Evolutionary conservation across 2,329 filamentous ascomycete species (phyloP).

Genomic region (Phyllosticta citriasiana): DNA sequence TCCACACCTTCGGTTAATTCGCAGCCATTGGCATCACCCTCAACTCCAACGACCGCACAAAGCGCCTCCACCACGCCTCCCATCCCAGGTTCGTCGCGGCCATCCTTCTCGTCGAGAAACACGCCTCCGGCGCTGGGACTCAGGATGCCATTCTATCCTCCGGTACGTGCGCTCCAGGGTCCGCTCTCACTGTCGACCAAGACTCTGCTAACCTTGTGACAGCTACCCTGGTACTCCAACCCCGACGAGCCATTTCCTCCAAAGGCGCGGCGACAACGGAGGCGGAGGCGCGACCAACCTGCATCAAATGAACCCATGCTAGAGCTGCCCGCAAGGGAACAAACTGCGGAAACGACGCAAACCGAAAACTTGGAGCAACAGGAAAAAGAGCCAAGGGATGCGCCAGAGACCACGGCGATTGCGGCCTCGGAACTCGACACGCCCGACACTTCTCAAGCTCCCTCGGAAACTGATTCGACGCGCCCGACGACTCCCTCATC

Average conservation of each 20-base stretch:
- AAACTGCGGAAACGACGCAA: constrained; percentile 14
- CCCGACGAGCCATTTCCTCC: constrained; percentile 45
- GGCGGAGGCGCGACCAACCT: constrained; percentile 33
- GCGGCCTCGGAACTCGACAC: constrained; percentile 43
- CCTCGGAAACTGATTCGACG: constrained; percentile 46
- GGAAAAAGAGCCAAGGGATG: constrained; percentile 26
- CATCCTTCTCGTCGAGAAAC: constrained; percentile 17
- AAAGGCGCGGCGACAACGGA: constrained; percentile 35
- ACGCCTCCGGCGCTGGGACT: constrained; percentile 16
- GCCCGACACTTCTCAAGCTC: constrained; percentile 47
- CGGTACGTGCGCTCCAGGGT: constrained; percentile 25
- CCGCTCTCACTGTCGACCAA: neutral
- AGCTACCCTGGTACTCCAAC: constrained; percentile 53
- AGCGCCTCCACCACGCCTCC: constrained; percentile 23
- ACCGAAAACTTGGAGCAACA: constrained; percentile 21
- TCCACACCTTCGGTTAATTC: constrained; percentile 28
- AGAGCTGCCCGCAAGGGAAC: constrained; percentile 44
- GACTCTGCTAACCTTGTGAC: constrained; percentile 3
- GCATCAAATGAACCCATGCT: constrained; percentile 28
- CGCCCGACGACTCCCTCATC: constrained; percentile 49
- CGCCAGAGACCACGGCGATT: constrained; percentile 35
- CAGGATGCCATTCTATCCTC: constrained; percentile 40
- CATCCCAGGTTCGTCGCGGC: constrained; percentile 14
- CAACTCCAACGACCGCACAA: constrained; percentile 22
- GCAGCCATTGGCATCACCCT: constrained; percentile 22